Conservation (phyloP, 192 early-diverging fungal genomes). For the Backusella liffmaniae region DNA sequence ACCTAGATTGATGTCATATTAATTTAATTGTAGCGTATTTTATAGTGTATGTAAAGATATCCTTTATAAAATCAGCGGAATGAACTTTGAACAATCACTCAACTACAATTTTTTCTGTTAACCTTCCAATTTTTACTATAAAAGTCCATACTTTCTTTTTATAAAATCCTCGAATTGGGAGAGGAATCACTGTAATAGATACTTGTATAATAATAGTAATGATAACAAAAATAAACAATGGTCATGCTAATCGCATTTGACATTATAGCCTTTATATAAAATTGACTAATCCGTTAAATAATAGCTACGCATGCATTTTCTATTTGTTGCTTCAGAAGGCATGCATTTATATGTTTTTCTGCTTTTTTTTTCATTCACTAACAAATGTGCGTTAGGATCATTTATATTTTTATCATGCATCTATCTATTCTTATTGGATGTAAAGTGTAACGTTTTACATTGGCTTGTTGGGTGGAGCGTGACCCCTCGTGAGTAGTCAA, state of each 20-base stretch:
- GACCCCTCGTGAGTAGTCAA: not conserved
- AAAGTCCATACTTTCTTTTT: too few species aligned
- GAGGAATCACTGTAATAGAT: not conserved
- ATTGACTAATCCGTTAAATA: not conserved
- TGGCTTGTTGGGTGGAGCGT: not conserved
- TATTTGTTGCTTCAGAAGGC: not conserved
- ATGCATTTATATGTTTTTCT: conserved; percentile 5
- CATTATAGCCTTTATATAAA: not conserved
- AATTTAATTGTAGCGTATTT: too few species aligned
- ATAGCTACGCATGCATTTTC: not conserved
- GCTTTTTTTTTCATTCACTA: not conserved
- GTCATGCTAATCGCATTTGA: not conserved
- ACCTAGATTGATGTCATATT: too few species aligned
- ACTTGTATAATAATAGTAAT: not conserved
- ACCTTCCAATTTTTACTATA: too few species aligned
- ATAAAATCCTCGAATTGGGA: too few species aligned
- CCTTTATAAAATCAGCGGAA: too few species aligned
- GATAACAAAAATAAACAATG: not conserved
- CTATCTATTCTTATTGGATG: not conserved
- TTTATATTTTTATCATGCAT: not conserved
- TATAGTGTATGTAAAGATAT: too few species aligned
- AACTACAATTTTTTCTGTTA: too few species aligned
- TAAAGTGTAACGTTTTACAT: not conserved
- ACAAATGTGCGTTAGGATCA: not conserved
- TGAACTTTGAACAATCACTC: too few species aligned